phyloP scores from a whole-genome alignment of 1,139 yeast species.

The Spathaspora jeffriesii region DNA sequence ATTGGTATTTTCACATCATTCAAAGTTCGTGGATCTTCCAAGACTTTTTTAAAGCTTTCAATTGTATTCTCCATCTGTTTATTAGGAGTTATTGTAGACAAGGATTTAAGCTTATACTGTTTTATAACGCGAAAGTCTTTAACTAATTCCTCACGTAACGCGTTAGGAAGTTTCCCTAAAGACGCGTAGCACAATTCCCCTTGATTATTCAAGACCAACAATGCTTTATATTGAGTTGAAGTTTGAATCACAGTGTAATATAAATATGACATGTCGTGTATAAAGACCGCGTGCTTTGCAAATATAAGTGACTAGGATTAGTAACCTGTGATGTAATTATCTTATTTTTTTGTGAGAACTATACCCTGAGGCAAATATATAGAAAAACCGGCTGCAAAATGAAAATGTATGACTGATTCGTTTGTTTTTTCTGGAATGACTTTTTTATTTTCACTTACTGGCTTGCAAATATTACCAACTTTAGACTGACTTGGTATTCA shows the following conservation, averaged over 20 bases:
- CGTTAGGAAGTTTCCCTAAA: constrained; percentile 14
- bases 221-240: constrained; percentile 10
- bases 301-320: no score
- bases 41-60: constrained; percentile 11
- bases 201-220: constrained; percentile 17
- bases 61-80: constrained; percentile 13
- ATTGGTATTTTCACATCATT: constrained; percentile 9
- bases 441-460: no score
- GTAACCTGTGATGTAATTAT: no score
- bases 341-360: no score
- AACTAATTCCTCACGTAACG: constrained; percentile 12
- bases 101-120: constrained; percentile 11
- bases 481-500: no score
- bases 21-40: constrained; percentile 16
- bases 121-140: constrained; percentile 16
- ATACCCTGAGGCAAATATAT: no score
- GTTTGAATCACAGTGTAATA: constrained; percentile 12
- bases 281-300: no score
- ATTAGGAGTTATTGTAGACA: constrained; percentile 10
- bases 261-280: constrained; percentile 7
- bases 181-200: constrained; percentile 24
- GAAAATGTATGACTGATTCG: no score
- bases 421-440: no score
- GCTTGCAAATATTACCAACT: no score
- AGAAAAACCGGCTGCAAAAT: no score